Percentiles rank a stretch among this genome's conserved stretches.
These are phyloP conservation scores for Lobosporangium transversale DNA, from an alignment of 192 early-diverging fungal genomes.

Conservation along the genomic window DNA sequence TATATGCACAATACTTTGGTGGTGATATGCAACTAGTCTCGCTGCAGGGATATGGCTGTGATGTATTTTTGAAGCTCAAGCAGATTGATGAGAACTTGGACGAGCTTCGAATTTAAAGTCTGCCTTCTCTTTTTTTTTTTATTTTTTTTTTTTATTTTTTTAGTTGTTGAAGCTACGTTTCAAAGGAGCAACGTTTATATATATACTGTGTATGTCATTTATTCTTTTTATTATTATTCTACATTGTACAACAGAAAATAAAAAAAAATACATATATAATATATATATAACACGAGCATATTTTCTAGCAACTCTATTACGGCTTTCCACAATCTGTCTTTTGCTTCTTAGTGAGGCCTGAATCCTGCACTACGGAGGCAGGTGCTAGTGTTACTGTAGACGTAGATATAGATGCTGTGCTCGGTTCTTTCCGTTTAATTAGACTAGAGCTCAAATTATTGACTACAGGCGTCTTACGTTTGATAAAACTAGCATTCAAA, in stretches of 20 bases:
- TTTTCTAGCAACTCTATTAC: background rate
- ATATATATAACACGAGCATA: too few relatives aligned
- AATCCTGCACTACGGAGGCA: too few relatives aligned
- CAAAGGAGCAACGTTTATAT: too few relatives aligned
- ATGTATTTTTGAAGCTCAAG: constrained; percentile 89
- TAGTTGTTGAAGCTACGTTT: too few relatives aligned
- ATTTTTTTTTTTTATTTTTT: background rate
- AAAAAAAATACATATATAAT: background rate
- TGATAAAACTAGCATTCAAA: constrained; percentile 10
- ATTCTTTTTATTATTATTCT: too few relatives aligned
- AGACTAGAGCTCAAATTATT: constrained; percentile 3
- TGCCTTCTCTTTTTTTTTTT: background rate
- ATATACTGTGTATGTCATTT: too few relatives aligned
- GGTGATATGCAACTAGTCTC: constrained; percentile 86
- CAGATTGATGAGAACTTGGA: constrained; percentile 78
- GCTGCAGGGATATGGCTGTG: constrained; percentile 89
- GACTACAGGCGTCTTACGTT: constrained; percentile 8
- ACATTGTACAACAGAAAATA: too few relatives aligned
- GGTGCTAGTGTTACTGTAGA: too few relatives aligned
- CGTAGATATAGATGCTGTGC: too few relatives aligned
- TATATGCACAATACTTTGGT: constrained; percentile 95
- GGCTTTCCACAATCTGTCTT: constrained; percentile 18
- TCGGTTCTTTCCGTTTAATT: too few relatives aligned
- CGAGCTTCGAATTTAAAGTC: constrained; percentile 57
- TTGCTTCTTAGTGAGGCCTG: constrained; percentile 27